phyloP scores from a whole-genome alignment of 2,329 filamentous ascomycete genomes.

The Alternaria sp. region DNA sequence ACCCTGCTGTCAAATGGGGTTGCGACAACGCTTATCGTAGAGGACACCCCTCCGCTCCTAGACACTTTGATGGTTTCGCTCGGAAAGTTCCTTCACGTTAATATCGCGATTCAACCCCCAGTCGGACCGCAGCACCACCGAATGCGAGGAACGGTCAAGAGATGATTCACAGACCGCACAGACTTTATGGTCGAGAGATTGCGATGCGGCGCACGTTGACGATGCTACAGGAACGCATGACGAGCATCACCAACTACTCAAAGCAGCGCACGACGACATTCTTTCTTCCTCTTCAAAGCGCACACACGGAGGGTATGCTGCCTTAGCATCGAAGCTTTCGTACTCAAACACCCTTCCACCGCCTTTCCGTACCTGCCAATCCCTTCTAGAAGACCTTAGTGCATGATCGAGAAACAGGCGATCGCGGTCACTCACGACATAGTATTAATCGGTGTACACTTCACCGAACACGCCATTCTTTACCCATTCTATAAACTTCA shows the following conservation, averaged over 20 bases:
- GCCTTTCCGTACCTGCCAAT: not conserved
- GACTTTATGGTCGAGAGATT: not conserved
- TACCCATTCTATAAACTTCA: not conserved
- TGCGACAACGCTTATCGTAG: not conserved
- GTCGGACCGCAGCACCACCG: not conserved
- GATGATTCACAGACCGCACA: not conserved
- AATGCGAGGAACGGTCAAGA: not conserved
- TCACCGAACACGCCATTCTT: not conserved
- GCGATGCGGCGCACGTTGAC: not conserved
- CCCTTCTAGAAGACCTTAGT: conserved; percentile 8
- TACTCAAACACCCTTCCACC: not conserved
- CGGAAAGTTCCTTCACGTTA: not conserved
- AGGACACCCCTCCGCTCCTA: not conserved
- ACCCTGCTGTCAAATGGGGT: not conserved
- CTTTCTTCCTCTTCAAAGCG: not conserved
- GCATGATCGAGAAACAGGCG: conserved; percentile 33
- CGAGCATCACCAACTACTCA: not conserved
- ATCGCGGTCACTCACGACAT: conserved; percentile 23
- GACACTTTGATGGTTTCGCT: not conserved
- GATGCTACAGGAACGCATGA: not conserved
- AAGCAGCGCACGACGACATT: not conserved
- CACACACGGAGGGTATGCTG: not conserved
- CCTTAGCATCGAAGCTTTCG: not conserved
- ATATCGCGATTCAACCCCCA: not conserved
- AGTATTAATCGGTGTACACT: not conserved